Base-by-base conservation (phyloP, 164 flowering plant species). In the Stephania japonica region DNA sequence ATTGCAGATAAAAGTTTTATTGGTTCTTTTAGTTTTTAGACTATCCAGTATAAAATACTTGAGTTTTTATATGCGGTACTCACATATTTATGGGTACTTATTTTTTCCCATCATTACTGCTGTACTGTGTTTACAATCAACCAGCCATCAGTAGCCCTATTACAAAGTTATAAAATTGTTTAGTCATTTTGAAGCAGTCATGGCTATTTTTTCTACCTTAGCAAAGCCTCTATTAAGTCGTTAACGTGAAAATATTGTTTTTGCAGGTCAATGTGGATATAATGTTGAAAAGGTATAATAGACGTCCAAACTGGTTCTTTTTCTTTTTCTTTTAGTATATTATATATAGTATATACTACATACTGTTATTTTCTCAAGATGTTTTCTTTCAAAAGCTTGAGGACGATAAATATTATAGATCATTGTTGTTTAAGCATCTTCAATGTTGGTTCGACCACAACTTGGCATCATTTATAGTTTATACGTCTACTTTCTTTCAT, bases 261-360 rank as follows among this genome's bases (percentile, higher is more conserved):
- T 85, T 84, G 85, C 95, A 93, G 98, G 92, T 87, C 89, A 87
- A 26, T 91, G 89, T 72, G 90, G 91, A 56, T 90, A 89, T 81
- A 82, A 93, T 80, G 82, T 91, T 73, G 88, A 91, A 68, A 87
- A 90, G 98, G 98, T 91, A 81, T 68, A 19, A 21, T 75, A 72
- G 68, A 10, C 73, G 70, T 61, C 63, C n/a, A 14, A 38, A 14
- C 65, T 44, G 21, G 65, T 70, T 44, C 16, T 3, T 65, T 21
- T 9, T 26, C 50, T 68, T 26, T 5, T 50, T 42, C n/a, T n/a
- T n/a, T n/a, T n/a, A n/a, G n/a, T n/a, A n/a, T n/a, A n/a, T n/a
- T n/a, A n/a, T n/a, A n/a, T n/a, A n/a, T n/a, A n/a, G n/a, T n/a
- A n/a, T n/a, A n/a, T n/a, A n/a, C n/a, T n/a, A n/a, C n/a, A n/a